Percentiles rank a stretch among this genome's conserved stretches.
Conservation (phyloP, 2,329 filamentous ascomycete species). For the Colletotrichum costaricense region DNA sequence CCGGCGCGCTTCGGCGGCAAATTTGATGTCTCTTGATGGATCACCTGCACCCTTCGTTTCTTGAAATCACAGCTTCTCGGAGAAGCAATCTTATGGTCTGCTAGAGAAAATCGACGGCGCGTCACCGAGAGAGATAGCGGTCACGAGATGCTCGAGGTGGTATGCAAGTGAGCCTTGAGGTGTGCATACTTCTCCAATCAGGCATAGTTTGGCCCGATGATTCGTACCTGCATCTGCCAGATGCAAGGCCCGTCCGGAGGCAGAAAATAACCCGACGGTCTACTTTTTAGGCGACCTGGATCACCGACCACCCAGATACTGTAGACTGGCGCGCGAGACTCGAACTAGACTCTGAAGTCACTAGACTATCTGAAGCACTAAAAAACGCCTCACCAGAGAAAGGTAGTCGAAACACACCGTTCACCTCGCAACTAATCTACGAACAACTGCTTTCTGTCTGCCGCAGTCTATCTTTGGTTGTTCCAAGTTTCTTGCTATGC, state of each 20-base stretch:
- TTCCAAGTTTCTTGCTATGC: neutral
- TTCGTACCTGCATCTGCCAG: constrained; percentile 23
- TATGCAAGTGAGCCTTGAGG: too few species aligned
- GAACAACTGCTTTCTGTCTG: neutral
- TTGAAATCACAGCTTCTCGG: neutral
- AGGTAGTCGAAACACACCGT: constrained; percentile 5
- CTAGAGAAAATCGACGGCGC: neutral
- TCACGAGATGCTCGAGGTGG: neutral
- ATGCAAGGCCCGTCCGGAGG: constrained; percentile 1
- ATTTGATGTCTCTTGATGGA: neutral
- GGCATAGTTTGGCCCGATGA: neutral
- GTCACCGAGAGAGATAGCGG: neutral
- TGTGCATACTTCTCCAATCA: neutral
- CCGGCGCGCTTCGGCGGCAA: constrained; percentile 9
- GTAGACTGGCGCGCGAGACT: neutral
- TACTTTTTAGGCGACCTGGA: neutral
- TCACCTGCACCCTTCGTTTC: neutral
- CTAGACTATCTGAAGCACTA: neutral
- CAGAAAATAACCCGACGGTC: neutral
- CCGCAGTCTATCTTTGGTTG: neutral
- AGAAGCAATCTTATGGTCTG: neutral
- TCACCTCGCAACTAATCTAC: neutral
- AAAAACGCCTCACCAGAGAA: constrained; percentile 5
- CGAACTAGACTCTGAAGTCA: neutral
- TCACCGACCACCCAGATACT: neutral